A percentile compares a stretch with the other conserved stretches of the same genome.
Conservation (phyloP, 768 basidiomycete genomes). For the Coprinopsis strossmayeri region DNA sequence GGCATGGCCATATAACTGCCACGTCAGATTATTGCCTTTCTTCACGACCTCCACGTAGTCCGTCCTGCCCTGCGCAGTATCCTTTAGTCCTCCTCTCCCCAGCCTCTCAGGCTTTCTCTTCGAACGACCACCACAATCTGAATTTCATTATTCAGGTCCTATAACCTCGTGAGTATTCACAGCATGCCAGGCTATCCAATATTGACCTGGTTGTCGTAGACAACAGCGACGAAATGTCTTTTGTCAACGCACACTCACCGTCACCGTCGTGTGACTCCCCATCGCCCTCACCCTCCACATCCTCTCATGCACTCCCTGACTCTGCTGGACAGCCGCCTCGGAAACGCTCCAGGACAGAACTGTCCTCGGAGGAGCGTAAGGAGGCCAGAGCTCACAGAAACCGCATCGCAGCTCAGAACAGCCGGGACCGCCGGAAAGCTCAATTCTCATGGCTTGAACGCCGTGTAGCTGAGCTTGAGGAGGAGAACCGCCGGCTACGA, state of each 20-base stretch:
- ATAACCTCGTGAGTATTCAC: background rate
- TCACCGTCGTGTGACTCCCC: constrained; percentile 21
- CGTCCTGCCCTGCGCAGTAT: constrained; percentile 32
- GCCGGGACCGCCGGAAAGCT: constrained; percentile 83
- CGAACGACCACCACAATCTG: background rate
- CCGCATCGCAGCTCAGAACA: constrained; percentile 90
- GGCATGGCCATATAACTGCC: constrained; percentile 18
- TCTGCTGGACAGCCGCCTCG: constrained; percentile 41
- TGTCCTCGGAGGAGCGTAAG: constrained; percentile 70
- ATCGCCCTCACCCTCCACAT: constrained; percentile 20
- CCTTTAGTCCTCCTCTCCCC: constrained; percentile 8
- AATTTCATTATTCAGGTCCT: background rate
- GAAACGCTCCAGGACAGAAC: constrained; percentile 64
- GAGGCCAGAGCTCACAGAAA: constrained; percentile 89
- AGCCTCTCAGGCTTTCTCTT: constrained; percentile 9
- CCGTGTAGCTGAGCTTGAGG: constrained; percentile 67
- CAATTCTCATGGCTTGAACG: constrained; percentile 67
- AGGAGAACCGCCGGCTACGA: constrained; percentile 74
- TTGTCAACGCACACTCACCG: constrained; percentile 24
- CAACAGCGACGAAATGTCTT: constrained; percentile 12
- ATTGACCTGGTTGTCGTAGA: constrained; percentile 1
- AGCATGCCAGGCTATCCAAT: background rate
- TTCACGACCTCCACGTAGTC: constrained; percentile 28
- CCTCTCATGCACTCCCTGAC: background rate
- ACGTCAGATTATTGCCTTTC: constrained; percentile 17